Base-by-base conservation (phyloP, 352 stramenopile genomes). In the Peronospora belbahrii region DNA sequence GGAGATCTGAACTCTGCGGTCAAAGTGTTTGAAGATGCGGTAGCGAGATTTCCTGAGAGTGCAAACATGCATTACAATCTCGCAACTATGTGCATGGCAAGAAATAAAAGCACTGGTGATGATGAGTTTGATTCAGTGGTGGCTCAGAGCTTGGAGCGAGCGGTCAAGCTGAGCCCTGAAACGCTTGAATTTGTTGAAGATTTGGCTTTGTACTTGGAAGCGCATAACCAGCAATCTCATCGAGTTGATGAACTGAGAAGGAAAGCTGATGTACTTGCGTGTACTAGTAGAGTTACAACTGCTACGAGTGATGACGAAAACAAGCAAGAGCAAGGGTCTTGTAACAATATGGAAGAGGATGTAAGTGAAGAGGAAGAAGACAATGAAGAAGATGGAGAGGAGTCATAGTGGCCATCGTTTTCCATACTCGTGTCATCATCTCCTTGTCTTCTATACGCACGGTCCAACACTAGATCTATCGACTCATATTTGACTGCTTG, bases 71-170 rank as follows among this genome's bases (percentile, higher is more conserved):
- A 27, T 27, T 27, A 6, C 23, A 27, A 27, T 7, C 9, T 27
- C 5, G 23, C 23, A 28, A 74, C 66, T 38, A 85, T 88, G 76
- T 59, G 65, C n/a, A 63, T 76, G 51, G 74, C 71, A 7, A 62
- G 58, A 20, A 67, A 53, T 33, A 56, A 59, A 27, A 62, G 47
- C 34, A 35, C 19, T 4, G 55, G 45, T 2, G 19, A 52, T 2
- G 23, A 49, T 0, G 46, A 39, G 0, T 65, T 75, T 27, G 48
- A 63, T 36, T 22, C n/a, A 9, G 19, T 65, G 13, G 65, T 60
- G 22, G 47, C 36, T n/a, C 18, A 36, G n/a, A 48, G 52, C 11
- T 65, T 84, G 31, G 67, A 80, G 42, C 45, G 35, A 20, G 73
- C 75, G 25, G 65, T 82, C 31, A 37, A 62, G 27, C 61, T 67